Evolutionary conservation across 2,329 filamentous ascomycete species (phyloP).

Genomic region (Lecanoromycetidae sp.): DNA sequence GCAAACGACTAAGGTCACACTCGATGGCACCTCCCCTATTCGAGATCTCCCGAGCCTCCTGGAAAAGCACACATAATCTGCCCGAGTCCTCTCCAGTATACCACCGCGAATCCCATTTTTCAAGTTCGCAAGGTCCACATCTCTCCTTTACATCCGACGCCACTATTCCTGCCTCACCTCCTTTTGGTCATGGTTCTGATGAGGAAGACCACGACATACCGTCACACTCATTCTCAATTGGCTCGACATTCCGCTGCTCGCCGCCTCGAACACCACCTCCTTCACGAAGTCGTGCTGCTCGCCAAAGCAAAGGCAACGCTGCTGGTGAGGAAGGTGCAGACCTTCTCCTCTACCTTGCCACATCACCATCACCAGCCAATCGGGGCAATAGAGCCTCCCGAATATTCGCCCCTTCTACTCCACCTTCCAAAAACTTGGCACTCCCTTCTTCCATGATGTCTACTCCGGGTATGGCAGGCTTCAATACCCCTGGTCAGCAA

Average conservation of each 20-base stretch:
- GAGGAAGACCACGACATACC: constrained; percentile 77
- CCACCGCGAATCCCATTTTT: constrained; percentile 62
- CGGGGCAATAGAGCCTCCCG: constrained; percentile 36
- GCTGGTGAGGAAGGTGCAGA: constrained; percentile 69
- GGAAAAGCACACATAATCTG: constrained; percentile 66
- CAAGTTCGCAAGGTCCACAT: constrained; percentile 56
- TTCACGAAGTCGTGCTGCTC: constrained; percentile 38
- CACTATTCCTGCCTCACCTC: constrained; percentile 52
- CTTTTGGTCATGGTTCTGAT: constrained; percentile 33
- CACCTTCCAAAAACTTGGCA: constrained; percentile 50
- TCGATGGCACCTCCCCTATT: constrained; percentile 41
- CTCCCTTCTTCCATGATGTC: constrained; percentile 59
- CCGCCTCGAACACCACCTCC: constrained; percentile 71
- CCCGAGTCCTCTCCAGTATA: constrained; percentile 81
- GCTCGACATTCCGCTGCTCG: constrained; percentile 55
- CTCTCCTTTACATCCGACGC: constrained; percentile 68
- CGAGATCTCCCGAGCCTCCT: constrained; percentile 51
- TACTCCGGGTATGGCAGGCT: constrained; percentile 51
- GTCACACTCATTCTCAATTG: constrained; percentile 52
- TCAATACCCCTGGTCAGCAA: constrained; percentile 66
- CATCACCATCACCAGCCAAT: constrained; percentile 77
- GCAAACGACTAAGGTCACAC: constrained; percentile 61
- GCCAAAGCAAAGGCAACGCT: constrained; percentile 39
- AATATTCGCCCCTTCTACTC: constrained; percentile 57
- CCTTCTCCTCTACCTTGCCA: constrained; percentile 70